Percentiles rank a stretch among this genome's conserved stretches.
Conservation (phyloP, 2,329 filamentous ascomycete species). For the Arthrinium puccinioides region DNA sequence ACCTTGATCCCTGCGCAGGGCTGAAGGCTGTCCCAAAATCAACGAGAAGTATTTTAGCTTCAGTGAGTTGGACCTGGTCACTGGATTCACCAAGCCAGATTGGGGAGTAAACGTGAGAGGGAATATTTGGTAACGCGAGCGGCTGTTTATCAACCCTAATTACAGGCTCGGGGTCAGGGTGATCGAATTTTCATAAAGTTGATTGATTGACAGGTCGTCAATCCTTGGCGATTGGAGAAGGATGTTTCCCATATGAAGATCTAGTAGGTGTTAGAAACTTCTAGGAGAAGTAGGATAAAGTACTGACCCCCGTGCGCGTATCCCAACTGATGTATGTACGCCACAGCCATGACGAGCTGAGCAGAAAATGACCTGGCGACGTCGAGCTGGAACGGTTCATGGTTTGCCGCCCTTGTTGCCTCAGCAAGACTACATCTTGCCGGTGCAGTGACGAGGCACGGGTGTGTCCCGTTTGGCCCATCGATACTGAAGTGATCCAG, state of each 20-base stretch:
- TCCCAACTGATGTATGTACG: slow-evolving; percentile 18
- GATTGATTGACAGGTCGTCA: slow-evolving; percentile 12
- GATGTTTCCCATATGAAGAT: slow-evolving; percentile 27
- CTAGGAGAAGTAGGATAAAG: not conserved
- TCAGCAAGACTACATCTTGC: slow-evolving; percentile 18
- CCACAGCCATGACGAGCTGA: slow-evolving; percentile 22
- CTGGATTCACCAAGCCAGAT: slow-evolving; percentile 27
- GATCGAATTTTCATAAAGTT: slow-evolving; percentile 15
- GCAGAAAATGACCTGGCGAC: slow-evolving; percentile 20
- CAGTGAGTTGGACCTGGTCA: slow-evolving; percentile 20
- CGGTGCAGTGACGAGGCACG: slow-evolving; percentile 17
- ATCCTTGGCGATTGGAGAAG: slow-evolving; percentile 18
- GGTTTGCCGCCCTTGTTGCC: slow-evolving; percentile 6
- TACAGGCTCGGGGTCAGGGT: slow-evolving; percentile 15
- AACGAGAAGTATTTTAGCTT: slow-evolving; percentile 15
- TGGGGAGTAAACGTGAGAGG: slow-evolving; percentile 18
- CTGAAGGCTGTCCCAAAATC: slow-evolving; percentile 31
- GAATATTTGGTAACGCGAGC: slow-evolving; percentile 15
- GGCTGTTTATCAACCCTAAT: not conserved
- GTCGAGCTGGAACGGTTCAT: slow-evolving; percentile 14
- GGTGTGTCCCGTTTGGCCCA: slow-evolving; percentile 22
- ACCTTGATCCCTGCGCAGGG: slow-evolving; percentile 15
- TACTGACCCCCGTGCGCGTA: slow-evolving; percentile 23
- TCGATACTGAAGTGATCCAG: slow-evolving; percentile 17
- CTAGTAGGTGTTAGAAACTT: slow-evolving; percentile 8